A percentile compares a stretch with the other conserved stretches of the same genome.
phyloP scores from a whole-genome alignment of 345 rosid species.

The Hibiscus mutabilis region DNA sequence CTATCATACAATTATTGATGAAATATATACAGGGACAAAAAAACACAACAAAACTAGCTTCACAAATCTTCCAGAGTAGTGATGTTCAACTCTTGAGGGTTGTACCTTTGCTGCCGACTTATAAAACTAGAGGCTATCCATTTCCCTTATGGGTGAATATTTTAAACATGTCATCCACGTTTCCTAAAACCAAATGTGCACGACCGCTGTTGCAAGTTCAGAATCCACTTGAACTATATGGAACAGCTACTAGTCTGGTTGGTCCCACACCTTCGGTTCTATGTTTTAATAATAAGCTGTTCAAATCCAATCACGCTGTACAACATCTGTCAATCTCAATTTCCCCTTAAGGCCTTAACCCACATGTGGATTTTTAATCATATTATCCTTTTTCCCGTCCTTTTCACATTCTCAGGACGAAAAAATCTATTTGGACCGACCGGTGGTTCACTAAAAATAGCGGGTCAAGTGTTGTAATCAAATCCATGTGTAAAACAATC shows the following conservation, averaged over 20 bases:
- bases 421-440: no score
- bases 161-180: conserved; percentile 2
- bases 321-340: not conserved
- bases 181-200: not conserved
- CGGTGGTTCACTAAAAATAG: no score
- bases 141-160: not conserved
- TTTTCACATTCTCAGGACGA: no score
- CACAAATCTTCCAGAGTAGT: not conserved
- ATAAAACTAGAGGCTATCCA: not conserved
- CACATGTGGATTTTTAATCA: no score
- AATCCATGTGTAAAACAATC: no score
- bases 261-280: not conserved
- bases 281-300: not conserved
- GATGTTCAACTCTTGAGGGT: not conserved
- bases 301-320: no score
- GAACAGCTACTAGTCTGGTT: not conserved
- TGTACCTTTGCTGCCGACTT: not conserved
- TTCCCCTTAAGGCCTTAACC: not conserved
- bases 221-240: not conserved
- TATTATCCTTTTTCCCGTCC: no score
- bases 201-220: not conserved
- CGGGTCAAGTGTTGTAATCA: no score
- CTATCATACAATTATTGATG: no score
- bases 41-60: no score
- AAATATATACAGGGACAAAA: no score